Base-by-base conservation (phyloP, 345 rosid genomes). In the Carallia brachiata region DNA sequence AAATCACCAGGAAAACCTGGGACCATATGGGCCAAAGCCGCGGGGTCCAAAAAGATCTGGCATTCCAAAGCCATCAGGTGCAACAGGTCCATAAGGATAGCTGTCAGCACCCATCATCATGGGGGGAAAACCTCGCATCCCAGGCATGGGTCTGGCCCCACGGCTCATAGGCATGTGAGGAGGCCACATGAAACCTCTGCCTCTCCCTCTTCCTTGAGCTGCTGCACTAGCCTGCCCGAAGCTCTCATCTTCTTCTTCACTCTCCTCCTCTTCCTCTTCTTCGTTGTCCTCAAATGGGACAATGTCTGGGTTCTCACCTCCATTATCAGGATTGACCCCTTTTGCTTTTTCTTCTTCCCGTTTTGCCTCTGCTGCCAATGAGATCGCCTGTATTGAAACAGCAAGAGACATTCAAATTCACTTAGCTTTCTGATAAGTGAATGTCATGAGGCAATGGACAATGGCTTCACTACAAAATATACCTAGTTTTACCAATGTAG, bases 291-390 rank as follows among this genome's bases (percentile, higher is more conserved):
- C 97, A 67, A 96, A 96, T 18, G 97, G 98, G 65, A 96, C 95
- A 18, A 96, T 96, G 78, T 92, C 97, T 36, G 99, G 99, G 76
- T 90, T 90, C 68, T 89, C 97, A 66, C 80, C 86, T 63, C 84
- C 89, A 58, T 74, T 82, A 40, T 90, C 98, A 47, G 91, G 87
- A 82, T 85, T 85, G 62, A 96, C 84, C 56, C 99, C 99, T 80
- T 92, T 96, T 30, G 98, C 99, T 69, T 87, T 96, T 74, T 96
- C 99, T 83, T 96, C 97, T 77, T 96, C 98, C 57, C 99, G 81
- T 79, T 96, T 96, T 63, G 91, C 78, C 82, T 96, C 99, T 6
- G 97, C 98, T 48, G 95, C 97, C 71, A 89, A 67, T 60, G 99
- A 80, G 44, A 96, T 76, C 9, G 91, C 96, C 96, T 89, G 78